Base-by-base conservation (phyloP, 306 rosid species). In the Mimosa bimucronata region DNA sequence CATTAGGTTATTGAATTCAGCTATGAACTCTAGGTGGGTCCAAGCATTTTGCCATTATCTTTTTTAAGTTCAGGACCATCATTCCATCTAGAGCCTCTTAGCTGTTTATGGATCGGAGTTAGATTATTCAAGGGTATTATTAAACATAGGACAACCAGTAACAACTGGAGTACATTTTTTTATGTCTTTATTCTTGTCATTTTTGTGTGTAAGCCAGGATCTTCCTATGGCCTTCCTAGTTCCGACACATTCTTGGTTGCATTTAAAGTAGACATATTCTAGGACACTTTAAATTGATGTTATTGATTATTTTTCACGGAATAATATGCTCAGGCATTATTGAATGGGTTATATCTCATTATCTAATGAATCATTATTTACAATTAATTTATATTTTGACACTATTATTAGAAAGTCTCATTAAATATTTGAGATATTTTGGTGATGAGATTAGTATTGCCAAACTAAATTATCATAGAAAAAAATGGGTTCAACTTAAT, bases 1-100 rank as follows among this genome's bases (percentile, higher is more conserved):
- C 62, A 9, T 13, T 7, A 55, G 29, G 87, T 74, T 65, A 75
- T 55, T 73, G 78, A 84, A 83, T 76, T 79, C 82, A 74, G 79
- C 65, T 66, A 83, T 82, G 78, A 66, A 86, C 74, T 73, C 68
- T 71, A 37, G 29, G 80, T 83, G 85, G 88, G 90, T 44, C 85
- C 88, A 37, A 9, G 0, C 66, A 31, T 44, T 74, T 25, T 28
- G 69, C 73, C 84, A 79, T 72, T 76, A 72, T 79, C 58, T 76
- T 45, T 46, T 37, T 14, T n/a, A n/a, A 40, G 30, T 9, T 66
- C 14, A 34, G 46, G 13, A 38, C 72, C 28, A 66, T 34, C 48
- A 37, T 66, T 44, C 50, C 48, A 40, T 67, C 52, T 26, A 67
- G 25, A 67, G 44, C 23, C 42, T 37, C 46, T n/a, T 10, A n/a